These are phyloP conservation scores for Galerina marginata DNA, from an alignment of 768 basidiomycete genomes.

Conservation along the genomic window DNA sequence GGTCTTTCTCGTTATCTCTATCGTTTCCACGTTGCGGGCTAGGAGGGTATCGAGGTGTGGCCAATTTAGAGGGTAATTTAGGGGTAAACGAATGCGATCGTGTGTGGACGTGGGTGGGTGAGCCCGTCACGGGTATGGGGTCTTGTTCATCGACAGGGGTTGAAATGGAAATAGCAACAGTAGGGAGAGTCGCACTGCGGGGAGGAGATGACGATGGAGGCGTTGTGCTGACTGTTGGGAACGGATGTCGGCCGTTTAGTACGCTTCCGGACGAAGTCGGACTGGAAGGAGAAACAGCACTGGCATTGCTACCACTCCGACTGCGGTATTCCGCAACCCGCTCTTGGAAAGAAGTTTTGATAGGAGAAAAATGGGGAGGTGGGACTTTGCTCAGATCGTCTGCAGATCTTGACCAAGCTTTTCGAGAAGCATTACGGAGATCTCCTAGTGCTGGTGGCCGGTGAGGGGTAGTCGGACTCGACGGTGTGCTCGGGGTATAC, in stretches of 20 bases:
- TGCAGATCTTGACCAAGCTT: slow-evolving; percentile 79
- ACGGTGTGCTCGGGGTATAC: slow-evolving; percentile 43
- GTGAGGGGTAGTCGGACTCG: slow-evolving; percentile 37
- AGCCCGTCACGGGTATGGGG: slow-evolving; percentile 21
- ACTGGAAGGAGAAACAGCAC: slow-evolving; percentile 41
- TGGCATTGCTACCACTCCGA: slow-evolving; percentile 61
- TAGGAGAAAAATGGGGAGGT: slow-evolving; percentile 36
- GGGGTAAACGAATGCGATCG: slow-evolving; percentile 77
- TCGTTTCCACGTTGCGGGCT: slow-evolving; percentile 54
- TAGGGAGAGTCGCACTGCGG: slow-evolving; percentile 37
- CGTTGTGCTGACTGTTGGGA: slow-evolving; percentile 42
- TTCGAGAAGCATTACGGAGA: slow-evolving; percentile 70
- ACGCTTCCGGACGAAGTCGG: slow-evolving; percentile 39
- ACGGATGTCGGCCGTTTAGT: slow-evolving; percentile 43
- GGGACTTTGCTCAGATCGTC: slow-evolving; percentile 74
- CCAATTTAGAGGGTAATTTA: slow-evolving; percentile 71
- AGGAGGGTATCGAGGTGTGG: slow-evolving; percentile 56
- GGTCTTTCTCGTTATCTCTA: slow-evolving; percentile 16
- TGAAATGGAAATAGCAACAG: slow-evolving; percentile 56
- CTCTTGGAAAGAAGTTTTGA: slow-evolving; percentile 61
- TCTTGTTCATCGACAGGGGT: slow-evolving; percentile 44
- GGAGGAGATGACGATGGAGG: slow-evolving; percentile 41
- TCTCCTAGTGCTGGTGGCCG: slow-evolving; percentile 56
- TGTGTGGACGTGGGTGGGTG: slow-evolving; percentile 56
- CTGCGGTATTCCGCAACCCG: slow-evolving; percentile 70